Conservation (phyloP, 352 stramenopile genomes). For the Globisporangium takayamanum region DNA sequence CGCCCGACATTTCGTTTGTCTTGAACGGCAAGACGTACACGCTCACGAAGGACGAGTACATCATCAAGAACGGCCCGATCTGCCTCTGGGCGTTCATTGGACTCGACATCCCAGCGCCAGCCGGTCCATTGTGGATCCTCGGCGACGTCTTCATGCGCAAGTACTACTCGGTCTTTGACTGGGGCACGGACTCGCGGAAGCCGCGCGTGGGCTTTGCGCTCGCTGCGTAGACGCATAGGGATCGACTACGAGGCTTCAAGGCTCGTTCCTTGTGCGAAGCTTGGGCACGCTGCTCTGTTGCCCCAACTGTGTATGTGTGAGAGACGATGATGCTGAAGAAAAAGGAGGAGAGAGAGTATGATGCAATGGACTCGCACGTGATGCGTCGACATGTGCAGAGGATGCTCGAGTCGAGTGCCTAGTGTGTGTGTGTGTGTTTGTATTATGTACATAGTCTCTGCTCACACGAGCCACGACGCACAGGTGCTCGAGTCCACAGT, state of each 20-base stretch:
- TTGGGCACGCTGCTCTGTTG: not conserved
- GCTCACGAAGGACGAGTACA: slow-evolving; percentile 85
- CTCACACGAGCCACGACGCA: not conserved
- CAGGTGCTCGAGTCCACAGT: not conserved
- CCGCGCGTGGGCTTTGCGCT: slow-evolving; percentile 73
- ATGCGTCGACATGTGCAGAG: too few species aligned
- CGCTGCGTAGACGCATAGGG: slow-evolving; percentile 22
- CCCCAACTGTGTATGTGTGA: not conserved
- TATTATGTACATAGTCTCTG: too few species aligned
- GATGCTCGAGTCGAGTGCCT: not conserved
- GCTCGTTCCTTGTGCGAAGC: not conserved
- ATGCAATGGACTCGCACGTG: too few species aligned
- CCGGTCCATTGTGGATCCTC: slow-evolving; percentile 26
- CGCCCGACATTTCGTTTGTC: slow-evolving; percentile 85
- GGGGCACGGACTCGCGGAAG: slow-evolving; percentile 40
- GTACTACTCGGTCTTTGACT: slow-evolving; percentile 91
- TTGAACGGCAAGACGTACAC: slow-evolving; percentile 84
- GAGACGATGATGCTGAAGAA: too few species aligned
- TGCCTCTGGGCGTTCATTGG: slow-evolving; percentile 15
- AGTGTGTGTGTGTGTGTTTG: not conserved
- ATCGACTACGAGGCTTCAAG: not conserved
- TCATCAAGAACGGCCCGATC: slow-evolving; percentile 61
- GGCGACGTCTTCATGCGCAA: slow-evolving; percentile 92
- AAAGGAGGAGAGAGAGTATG: too few species aligned
- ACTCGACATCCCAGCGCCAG: slow-evolving; percentile 8